These are phyloP conservation scores for Clarireedia monteithiana DNA, from an alignment of 2,329 filamentous ascomycete species.

Conservation along the genomic window DNA sequence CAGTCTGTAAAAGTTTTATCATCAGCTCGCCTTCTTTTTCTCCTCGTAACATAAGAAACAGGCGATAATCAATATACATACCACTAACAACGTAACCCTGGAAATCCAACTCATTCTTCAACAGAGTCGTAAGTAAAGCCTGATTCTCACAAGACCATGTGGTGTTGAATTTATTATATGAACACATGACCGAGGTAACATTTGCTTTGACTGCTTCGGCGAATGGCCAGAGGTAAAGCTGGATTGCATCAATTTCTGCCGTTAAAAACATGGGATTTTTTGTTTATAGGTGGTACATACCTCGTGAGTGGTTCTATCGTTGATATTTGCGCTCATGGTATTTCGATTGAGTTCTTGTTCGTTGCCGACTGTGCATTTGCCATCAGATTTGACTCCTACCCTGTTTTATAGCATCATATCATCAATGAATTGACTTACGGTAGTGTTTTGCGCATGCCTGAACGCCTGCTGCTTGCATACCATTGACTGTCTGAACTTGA, in stretches of 20 bases:
- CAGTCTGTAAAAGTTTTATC: constrained; percentile 46
- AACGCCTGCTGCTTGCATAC: constrained; percentile 43
- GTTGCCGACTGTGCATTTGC: constrained; percentile 43
- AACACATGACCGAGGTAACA: constrained; percentile 63
- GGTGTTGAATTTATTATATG: constrained; percentile 64
- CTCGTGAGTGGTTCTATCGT: constrained; percentile 62
- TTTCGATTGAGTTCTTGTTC: constrained; percentile 58
- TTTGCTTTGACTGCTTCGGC: constrained; percentile 60
- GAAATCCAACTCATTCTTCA: constrained; percentile 71
- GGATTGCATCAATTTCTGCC: background rate
- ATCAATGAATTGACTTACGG: constrained; percentile 21
- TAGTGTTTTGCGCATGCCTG: constrained; percentile 52
- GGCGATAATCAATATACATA: constrained; percentile 9
- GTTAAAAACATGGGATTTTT: constrained; percentile 15
- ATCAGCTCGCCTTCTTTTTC: too few species aligned
- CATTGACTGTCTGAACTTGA: constrained; percentile 45
- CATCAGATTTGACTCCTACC: background rate
- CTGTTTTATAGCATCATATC: too few species aligned
- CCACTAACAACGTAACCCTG: constrained; percentile 55
- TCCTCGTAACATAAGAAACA: too few species aligned
- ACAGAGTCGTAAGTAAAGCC: constrained; percentile 48
- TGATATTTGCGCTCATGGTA: constrained; percentile 47
- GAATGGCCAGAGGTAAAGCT: constrained; percentile 42
- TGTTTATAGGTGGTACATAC: constrained; percentile 43
- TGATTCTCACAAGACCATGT: constrained; percentile 61